Evolutionary conservation across 306 rosid genomes (phyloP), one percentile per base, ranked within the genome.

Genomic region (Biancaea sappan): DNA sequence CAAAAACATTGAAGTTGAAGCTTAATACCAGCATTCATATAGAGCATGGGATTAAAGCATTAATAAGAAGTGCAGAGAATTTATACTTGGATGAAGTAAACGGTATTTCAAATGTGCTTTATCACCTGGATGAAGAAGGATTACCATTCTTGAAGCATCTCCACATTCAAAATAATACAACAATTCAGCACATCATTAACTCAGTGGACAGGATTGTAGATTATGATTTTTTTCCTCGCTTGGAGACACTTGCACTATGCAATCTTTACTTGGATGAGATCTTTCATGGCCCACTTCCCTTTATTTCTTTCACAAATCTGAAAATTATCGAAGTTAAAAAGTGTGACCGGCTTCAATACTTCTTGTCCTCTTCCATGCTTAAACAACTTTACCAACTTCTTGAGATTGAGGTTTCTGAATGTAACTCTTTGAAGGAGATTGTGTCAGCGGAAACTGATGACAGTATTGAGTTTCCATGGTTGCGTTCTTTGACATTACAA

Each of bases 201-300:
- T 62, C 47, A 21, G 3, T n/a, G 22, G 68, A 62, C 16, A n/a
- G 14, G 26, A 2, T 2, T 37, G 6, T 34, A 14, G 25, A 15
- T 2, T 7, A 12, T 37, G 4, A n/a, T 15, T 16, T 19, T 26
- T 1, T 62, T 62, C 28, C 47, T 6, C 9, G 4, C 15, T 62
- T 62, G 22, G 68, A 62, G 48, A 32, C 16, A 7, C 7, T 62
- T 2, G 4, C 0, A 8, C 62, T 62, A 0, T 5, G 19, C 2
- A 35, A 62, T 35, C 68, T 62, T 5, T 2, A 35, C 1, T 62
- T 62, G 68, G 66, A 69, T n/a, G 51, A 25, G 4, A 77, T 77
- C 24, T 69, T 56, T n/a, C 26, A 21, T 47, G 50, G 76, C 5
- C 50, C 4, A 24, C 26, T 69, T 19, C 3, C 1, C 0, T 5